These are phyloP conservation scores for Pythium coloratum DNA, from an alignment of 352 stramenopile genomes.

Conservation along the genomic window DNA sequence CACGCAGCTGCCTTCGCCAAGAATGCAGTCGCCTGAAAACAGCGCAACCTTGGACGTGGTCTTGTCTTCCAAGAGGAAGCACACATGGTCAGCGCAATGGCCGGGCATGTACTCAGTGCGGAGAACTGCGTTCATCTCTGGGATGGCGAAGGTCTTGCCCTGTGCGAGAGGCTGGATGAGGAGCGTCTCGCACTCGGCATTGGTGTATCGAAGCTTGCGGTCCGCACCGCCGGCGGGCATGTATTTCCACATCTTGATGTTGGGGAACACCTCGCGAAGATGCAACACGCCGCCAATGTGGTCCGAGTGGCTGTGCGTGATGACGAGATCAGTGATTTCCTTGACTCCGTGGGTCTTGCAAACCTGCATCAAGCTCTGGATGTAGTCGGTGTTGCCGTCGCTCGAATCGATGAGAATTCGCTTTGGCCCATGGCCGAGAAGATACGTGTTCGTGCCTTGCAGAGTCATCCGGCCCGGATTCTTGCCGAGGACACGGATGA, in stretches of 20 bases:
- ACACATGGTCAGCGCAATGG: slow-evolving; percentile 86
- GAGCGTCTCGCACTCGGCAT: slow-evolving; percentile 47
- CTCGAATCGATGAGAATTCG: slow-evolving; percentile 80
- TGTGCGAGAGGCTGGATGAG: slow-evolving; percentile 44
- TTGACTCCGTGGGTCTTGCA: slow-evolving; percentile 42
- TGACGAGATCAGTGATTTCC: slow-evolving; percentile 73
- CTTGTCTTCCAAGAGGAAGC: slow-evolving; percentile 60
- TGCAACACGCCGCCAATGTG: slow-evolving; percentile 84
- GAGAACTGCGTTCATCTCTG: slow-evolving; percentile 29
- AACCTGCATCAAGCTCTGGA: slow-evolving; percentile 40
- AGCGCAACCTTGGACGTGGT: slow-evolving; percentile 26
- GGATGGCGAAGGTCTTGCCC: slow-evolving; percentile 38
- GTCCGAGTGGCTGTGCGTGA: slow-evolving; percentile 90
- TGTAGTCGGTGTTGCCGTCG: slow-evolving; percentile 68
- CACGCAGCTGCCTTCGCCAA: slow-evolving; percentile 82
- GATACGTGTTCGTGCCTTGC: slow-evolving; percentile 89
- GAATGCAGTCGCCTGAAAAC: slow-evolving; percentile 85
- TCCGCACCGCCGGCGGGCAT: slow-evolving; percentile 41
- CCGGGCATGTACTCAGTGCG: slow-evolving; percentile 75
- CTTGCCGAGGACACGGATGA: slow-evolving; percentile 75
- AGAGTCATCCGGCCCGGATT: slow-evolving; percentile 91
- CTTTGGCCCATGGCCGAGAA: slow-evolving; percentile 64
- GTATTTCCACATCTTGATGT: slow-evolving; percentile 71
- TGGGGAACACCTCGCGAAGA: slow-evolving; percentile 52
- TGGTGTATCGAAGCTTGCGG: slow-evolving; percentile 42